These are phyloP conservation scores for Saccharomyces mikatae DNA, from an alignment of 805 yeast species.

Conservation along the genomic window DNA sequence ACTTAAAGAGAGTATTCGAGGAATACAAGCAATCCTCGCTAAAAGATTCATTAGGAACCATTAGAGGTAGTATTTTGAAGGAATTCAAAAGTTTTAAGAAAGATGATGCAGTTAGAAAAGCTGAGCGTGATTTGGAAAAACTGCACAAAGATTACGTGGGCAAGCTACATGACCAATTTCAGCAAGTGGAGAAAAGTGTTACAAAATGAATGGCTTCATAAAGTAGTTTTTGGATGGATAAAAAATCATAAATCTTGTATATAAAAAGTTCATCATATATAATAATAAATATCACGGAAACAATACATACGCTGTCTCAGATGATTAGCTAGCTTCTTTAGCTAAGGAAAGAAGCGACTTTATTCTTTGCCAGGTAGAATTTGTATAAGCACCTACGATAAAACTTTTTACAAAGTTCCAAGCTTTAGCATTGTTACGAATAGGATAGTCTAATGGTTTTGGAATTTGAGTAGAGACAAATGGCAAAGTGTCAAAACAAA, in stretches of 20 bases:
- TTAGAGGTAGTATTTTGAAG: conserved; percentile 53
- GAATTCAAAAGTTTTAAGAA: conserved; percentile 44
- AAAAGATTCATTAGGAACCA: conserved; percentile 44
- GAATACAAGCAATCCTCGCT: conserved; percentile 45
- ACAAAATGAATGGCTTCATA: conserved; percentile 11
- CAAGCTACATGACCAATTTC: conserved; percentile 48
- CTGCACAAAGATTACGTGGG: conserved; percentile 57
- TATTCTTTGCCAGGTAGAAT: conserved; percentile 59
- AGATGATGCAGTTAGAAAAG: conserved; percentile 46
- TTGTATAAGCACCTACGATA: conserved; percentile 78
- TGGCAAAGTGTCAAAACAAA: conserved; percentile 76
- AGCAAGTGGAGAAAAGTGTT: conserved; percentile 44
- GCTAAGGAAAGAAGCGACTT: conserved; percentile 49
- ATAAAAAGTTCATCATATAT: background rate
- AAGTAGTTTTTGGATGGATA: background rate
- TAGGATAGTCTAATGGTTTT: conserved; percentile 84
- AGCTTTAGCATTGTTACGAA: conserved; percentile 68
- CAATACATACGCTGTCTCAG: background rate
- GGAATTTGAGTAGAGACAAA: conserved; percentile 81
- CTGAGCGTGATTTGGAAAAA: conserved; percentile 57
- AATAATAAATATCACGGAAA: background rate
- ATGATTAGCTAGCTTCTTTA: conserved; percentile 28
- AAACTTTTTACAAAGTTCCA: conserved; percentile 82
- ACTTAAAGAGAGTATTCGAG: conserved; percentile 60
- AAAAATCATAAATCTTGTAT: background rate